These are phyloP conservation scores for Candida maltosa DNA, from an alignment of 805 yeast species.

Conservation along the genomic window DNA sequence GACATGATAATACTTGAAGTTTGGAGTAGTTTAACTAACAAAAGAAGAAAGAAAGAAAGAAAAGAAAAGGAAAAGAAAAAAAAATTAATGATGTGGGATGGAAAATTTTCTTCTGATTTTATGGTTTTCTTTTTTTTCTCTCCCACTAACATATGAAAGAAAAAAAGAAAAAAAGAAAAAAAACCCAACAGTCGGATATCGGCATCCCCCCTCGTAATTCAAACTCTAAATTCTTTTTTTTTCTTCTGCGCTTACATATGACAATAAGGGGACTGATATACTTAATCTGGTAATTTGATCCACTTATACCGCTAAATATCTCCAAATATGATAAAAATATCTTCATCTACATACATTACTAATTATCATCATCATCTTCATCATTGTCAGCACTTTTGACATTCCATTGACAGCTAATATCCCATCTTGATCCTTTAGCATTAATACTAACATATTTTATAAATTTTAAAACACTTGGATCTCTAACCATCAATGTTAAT, in stretches of 20 bases:
- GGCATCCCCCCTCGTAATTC: not conserved
- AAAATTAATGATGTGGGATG: not conserved
- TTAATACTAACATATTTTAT: conserved; percentile 85
- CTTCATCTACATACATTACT: not conserved
- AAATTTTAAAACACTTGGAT: conserved; percentile 83
- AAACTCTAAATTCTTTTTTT: not conserved
- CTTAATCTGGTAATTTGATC: no score
- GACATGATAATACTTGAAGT: no score
- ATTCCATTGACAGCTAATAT: conserved; percentile 76
- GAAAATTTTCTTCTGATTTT: not conserved
- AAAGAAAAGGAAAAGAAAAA: not conserved
- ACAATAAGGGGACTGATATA: no score
- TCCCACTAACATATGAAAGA: no score
- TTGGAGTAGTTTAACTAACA: not conserved
- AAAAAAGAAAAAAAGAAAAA: no score
- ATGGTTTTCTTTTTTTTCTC: no score
- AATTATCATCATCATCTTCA: conserved; percentile 25
- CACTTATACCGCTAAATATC: not conserved
- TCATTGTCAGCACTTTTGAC: conserved; percentile 49
- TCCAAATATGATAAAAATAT: not conserved
- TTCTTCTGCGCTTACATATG: no score
- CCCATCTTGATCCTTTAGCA: conserved; percentile 94
- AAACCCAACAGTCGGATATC: not conserved
- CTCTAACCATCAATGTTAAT: conserved; percentile 73
- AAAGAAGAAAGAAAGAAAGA: not conserved